Evolutionary conservation across 2,329 filamentous ascomycete species (phyloP).

Genomic region (Geosmithia putterillii): DNA sequence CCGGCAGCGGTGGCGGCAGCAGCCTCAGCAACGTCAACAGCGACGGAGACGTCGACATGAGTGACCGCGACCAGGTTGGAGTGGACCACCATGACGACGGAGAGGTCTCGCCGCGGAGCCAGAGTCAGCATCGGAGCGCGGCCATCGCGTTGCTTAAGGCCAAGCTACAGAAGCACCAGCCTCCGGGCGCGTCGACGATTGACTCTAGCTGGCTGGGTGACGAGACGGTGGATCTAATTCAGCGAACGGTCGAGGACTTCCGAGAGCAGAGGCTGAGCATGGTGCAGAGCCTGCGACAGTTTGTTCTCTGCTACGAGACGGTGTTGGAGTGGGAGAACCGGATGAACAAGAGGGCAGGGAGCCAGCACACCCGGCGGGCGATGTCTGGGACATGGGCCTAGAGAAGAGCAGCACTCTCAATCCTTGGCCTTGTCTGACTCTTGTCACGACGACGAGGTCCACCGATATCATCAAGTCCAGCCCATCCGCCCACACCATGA

Average conservation of each 20-base stretch:
- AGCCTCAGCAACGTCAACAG: constrained; percentile 9
- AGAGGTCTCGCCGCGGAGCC: background rate
- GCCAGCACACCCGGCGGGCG: background rate
- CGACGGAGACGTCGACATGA: constrained; percentile 37
- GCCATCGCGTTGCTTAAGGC: background rate
- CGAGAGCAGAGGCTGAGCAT: constrained; percentile 81
- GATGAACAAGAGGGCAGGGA: constrained; percentile 22
- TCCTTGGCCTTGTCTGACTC: no score
- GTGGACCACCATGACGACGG: no score
- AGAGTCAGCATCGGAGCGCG: background rate
- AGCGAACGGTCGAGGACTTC: constrained; percentile 84
- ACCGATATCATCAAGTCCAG: background rate
- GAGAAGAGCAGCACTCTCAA: background rate
- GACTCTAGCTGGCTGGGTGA: constrained; percentile 57
- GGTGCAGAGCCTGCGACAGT: constrained; percentile 90
- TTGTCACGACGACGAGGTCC: no score
- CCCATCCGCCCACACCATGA: constrained; percentile 2
- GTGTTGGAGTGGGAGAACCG: constrained; percentile 72
- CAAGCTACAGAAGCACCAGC: background rate
- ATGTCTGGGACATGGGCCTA: no score
- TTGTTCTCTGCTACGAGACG: constrained; percentile 92
- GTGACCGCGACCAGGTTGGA: constrained; percentile 12
- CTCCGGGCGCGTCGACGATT: constrained; percentile 7
- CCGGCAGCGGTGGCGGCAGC: constrained; percentile 1
- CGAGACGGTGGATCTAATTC: constrained; percentile 65